Evolutionary conservation across 352 stramenopile species (phyloP).

Genomic region (Pythium insidiosum): DNA sequence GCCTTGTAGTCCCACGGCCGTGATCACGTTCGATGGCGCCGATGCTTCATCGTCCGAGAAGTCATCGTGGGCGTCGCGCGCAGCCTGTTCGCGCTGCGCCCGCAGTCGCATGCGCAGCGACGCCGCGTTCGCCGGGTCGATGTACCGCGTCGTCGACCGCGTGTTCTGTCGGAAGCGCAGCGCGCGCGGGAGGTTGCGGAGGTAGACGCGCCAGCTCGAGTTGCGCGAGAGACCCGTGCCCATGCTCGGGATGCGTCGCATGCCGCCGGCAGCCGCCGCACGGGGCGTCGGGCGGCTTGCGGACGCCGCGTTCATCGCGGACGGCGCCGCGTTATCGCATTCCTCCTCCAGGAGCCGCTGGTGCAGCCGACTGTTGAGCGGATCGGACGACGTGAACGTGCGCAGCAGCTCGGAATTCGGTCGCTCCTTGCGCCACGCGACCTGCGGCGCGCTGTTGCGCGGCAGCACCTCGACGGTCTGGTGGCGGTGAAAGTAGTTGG

Average conservation of each 20-base stretch:
- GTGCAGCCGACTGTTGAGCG: slow-evolving; percentile 46
- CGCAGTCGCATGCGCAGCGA: slow-evolving; percentile 47
- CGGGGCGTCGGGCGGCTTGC: no score
- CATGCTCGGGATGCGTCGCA: slow-evolving; percentile 2
- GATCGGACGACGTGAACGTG: slow-evolving; percentile 56
- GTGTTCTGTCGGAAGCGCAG: slow-evolving; percentile 73
- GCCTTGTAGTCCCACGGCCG: not conserved
- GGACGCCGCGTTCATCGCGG: slow-evolving; percentile 2
- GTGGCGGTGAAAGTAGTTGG: slow-evolving; percentile 57
- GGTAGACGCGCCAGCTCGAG: slow-evolving; percentile 53
- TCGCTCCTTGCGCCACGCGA: slow-evolving; percentile 29
- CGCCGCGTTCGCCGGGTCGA: slow-evolving; percentile 58
- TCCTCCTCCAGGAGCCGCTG: slow-evolving; percentile 49
- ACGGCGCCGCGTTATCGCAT: no score
- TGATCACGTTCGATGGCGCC: not conserved
- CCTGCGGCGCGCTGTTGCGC: slow-evolving; percentile 11
- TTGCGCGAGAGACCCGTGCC: slow-evolving; percentile 18
- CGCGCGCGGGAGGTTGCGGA: slow-evolving; percentile 53
- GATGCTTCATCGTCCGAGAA: slow-evolving; percentile 1
- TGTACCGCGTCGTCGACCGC: slow-evolving; percentile 67
- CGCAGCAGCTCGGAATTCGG: slow-evolving; percentile 61
- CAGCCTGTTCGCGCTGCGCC: slow-evolving; percentile 39
- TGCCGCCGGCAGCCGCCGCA: not conserved
- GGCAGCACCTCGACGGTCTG: slow-evolving; percentile 69
- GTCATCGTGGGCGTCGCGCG: no score